Percentiles rank a stretch among this genome's conserved stretches.
phyloP scores from a whole-genome alignment of 495 filamentous ascomycete genomes.

The Neurospora tetraspora region DNA sequence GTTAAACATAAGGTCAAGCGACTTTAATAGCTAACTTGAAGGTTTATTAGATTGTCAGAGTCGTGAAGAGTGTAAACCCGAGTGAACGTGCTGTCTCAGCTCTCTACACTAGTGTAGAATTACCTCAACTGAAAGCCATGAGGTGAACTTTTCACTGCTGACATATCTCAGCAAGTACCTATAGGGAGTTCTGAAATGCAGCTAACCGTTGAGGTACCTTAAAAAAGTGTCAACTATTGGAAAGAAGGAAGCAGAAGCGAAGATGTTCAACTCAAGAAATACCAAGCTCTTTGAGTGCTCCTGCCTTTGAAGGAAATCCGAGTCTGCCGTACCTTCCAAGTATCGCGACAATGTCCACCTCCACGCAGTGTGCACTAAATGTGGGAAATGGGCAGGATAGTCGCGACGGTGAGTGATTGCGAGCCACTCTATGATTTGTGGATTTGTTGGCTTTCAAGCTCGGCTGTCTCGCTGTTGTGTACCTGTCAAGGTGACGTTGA shows the following conservation, averaged over 20 bases:
- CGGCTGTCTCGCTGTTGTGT: background rate
- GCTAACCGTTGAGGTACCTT: no score
- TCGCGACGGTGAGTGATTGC: background rate
- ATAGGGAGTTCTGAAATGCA: no score
- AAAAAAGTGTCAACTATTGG: no score
- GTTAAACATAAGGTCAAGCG: no score
- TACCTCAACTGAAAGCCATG: no score
- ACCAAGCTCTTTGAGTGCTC: background rate
- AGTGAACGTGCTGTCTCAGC: no score
- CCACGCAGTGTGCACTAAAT: background rate
- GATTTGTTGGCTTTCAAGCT: background rate
- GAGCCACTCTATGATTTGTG: background rate
- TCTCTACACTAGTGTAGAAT: no score
- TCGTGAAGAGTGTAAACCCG: no score
- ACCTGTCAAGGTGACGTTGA: background rate
- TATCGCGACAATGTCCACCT: background rate
- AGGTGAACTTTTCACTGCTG: no score
- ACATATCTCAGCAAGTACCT: no score
- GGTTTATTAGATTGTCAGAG: no score
- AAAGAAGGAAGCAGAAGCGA: background rate
- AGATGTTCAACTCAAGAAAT: background rate
- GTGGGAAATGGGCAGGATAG: background rate
- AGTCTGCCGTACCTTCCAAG: background rate
- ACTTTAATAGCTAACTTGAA: no score
- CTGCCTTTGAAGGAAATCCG: background rate